Base-by-base conservation (phyloP, 768 basidiomycete species). In the Hydnomerulius pinastri region DNA sequence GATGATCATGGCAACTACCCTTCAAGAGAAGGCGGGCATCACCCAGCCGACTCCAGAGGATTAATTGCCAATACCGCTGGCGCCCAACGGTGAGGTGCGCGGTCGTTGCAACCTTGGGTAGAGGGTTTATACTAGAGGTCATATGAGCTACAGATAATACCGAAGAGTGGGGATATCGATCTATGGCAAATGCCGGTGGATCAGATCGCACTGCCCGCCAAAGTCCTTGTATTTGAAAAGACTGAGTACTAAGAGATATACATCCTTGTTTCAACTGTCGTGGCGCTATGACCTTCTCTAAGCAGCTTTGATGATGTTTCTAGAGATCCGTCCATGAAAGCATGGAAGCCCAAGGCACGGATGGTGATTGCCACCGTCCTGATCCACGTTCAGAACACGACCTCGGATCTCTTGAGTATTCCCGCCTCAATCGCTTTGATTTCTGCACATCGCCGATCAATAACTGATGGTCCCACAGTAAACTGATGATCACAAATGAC, bases 1-100 rank as follows among this genome's bases (percentile, higher is more conserved):
- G 1, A 73, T 77, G 37, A 33, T 71, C 4, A 66, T 72, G 55
- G 77, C 72, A 21, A 73, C 72, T 6, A 55, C 66, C 3, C 58
- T 68, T 36, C 66, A 50, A 44, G 66, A 66, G 35, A 64, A 35
- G 48, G 56, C 55, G 4, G 56, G 52, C 4, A 47, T 53, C 29
- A 61, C 59, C 38, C 63, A 59, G 51, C 61, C 63, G 17, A 66
- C 53, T 2, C 25, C 61, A 42, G 47, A 60, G 38, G 52, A 58
- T 35, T 56, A 53, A 67, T 50, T n/a, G n/a, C n/a, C n/a, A n/a
- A n/a, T n/a, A n/a, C n/a, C n/a, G n/a, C n/a, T n/a, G n/a, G n/a
- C n/a, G n/a, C n/a, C n/a, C n/a, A n/a, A n/a, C n/a, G n/a, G n/a
- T n/a, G n/a, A n/a, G n/a, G n/a, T n/a, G n/a, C n/a, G n/a, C n/a